Percentiles rank a stretch among this genome's conserved stretches.
phyloP scores from a whole-genome alignment of 2,329 filamentous ascomycete species.

The Xylariales sp. region DNA sequence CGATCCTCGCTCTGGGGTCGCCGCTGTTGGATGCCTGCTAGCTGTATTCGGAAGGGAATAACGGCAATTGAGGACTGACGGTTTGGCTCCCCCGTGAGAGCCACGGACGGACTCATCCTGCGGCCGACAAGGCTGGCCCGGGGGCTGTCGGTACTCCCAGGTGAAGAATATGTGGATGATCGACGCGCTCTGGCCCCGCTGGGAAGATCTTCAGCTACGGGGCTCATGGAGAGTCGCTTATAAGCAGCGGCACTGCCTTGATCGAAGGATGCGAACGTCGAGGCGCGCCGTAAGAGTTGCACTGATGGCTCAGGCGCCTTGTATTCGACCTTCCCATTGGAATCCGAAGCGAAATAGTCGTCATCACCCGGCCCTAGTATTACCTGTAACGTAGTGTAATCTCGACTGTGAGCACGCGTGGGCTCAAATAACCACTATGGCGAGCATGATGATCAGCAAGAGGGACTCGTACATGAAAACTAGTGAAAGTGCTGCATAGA shows the following conservation, averaged over 20 bases:
- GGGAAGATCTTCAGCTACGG: neutral
- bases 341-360: constrained; percentile 22
- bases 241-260: neutral
- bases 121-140: constrained; percentile 5
- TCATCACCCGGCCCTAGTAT: constrained; percentile 21
- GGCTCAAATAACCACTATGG: constrained; percentile 27
- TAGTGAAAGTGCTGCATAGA: too few relatives aligned
- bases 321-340: constrained; percentile 20
- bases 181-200: constrained; percentile 1
- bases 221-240: constrained; percentile 6
- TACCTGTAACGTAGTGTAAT: constrained; percentile 25
- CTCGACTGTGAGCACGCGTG: constrained; percentile 18
- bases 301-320: constrained; percentile 12
- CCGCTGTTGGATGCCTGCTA: too few relatives aligned
- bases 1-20: too few relatives aligned
- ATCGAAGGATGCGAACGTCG: constrained; percentile 13
- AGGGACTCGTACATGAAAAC: too few relatives aligned
- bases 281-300: constrained; percentile 13
- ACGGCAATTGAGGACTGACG: too few relatives aligned
- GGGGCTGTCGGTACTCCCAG: neutral
- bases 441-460: too few relatives aligned
- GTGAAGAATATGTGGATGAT: constrained; percentile 4
- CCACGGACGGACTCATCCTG: too few relatives aligned
- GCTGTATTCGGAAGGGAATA: too few relatives aligned
- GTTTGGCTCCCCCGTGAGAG: too few relatives aligned